Base-by-base conservation (phyloP, 2,329 filamentous ascomycete species). In the Metarhizium robertsii region DNA sequence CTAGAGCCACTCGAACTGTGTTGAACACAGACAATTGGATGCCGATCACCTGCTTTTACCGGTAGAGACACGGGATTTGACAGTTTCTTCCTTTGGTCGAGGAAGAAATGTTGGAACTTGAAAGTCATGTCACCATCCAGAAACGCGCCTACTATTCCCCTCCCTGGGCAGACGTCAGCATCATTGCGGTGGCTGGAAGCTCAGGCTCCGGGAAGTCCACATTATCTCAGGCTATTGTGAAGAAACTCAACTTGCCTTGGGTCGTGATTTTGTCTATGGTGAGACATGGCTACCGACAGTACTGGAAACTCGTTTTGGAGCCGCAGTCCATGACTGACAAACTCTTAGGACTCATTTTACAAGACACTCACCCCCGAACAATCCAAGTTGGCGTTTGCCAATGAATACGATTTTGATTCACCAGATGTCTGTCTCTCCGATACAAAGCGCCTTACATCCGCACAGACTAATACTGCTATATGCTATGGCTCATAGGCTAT, bases 201-300 rank as follows among this genome's bases (percentile, higher is more conserved):
- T 97, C 92, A 32, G 94, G 94, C 46, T 97, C 92, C 30, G 73
- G 92, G 56, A 99, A 99, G 77, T 96, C 92, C 6, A 96, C 92
- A 6, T 76, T 99, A 54, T 92, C 94, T 36, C 83, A 95, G 68
- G 90, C 92, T 60, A 96, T 99, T 63, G 89, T 97, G 61, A 86
- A 83, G 64, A 86, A 88, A 65, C 76, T 99, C 64, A 96, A 94
- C 72, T 75, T 99, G 60, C 94, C 94, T 55, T 99, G 94, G 92
- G 94, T 99, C 59, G 92, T 96, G 52, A 96, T 99, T 71, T 73
- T 99, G 64, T 95, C 92, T 46, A 97, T 99, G 87, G 90, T 92
- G 79, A 67, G 75, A 67, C 58, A 51, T 50, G 46, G 4, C 20
- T 2, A 8, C 3, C 13, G 42, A 14, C 30, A 10, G 8, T 20